A percentile compares a stretch with the other conserved stretches of the same genome.
phyloP scores from a whole-genome alignment of 345 rosid genomes.

The Lepidium sativum region DNA sequence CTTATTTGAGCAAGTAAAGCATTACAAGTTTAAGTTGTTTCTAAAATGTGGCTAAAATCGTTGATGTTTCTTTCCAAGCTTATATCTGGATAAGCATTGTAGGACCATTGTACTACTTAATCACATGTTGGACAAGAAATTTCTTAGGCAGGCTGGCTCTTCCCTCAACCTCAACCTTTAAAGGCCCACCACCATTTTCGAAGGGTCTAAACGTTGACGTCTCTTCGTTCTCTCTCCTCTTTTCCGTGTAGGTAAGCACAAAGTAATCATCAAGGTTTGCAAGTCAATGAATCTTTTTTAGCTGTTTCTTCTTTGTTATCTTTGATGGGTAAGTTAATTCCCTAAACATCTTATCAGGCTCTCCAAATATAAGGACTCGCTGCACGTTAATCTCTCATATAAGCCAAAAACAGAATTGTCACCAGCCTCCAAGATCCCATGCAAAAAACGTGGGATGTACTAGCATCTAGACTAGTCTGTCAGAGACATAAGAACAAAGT shows the following conservation, averaged over 20 bases:
- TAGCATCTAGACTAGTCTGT: not conserved
- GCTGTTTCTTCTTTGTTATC: not conserved
- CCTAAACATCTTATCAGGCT: too few species aligned
- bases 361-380: too few species aligned
- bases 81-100: slow-evolving; percentile 16
- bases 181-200: slow-evolving; percentile 24
- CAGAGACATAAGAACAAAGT: not conserved
- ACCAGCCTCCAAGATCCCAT: not conserved
- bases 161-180: slow-evolving; percentile 11
- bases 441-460: not conserved
- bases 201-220: not conserved
- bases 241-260: not conserved
- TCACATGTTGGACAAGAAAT: slow-evolving; percentile 20
- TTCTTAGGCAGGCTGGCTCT: slow-evolving; percentile 1
- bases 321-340: not conserved
- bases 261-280: not conserved
- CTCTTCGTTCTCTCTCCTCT: not conserved
- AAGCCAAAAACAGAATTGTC: not conserved
- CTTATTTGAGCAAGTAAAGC: not conserved
- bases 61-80: slow-evolving; percentile 3
- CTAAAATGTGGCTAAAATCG: not conserved
- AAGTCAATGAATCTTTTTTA: slow-evolving; percentile 2
- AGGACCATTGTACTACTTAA: slow-evolving; percentile 15
- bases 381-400: not conserved
- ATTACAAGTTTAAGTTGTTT: not conserved